Evolutionary conservation across 1,139 yeast genomes (phyloP).

Genomic region (Nakaseomyces uthaithaninus): DNA sequence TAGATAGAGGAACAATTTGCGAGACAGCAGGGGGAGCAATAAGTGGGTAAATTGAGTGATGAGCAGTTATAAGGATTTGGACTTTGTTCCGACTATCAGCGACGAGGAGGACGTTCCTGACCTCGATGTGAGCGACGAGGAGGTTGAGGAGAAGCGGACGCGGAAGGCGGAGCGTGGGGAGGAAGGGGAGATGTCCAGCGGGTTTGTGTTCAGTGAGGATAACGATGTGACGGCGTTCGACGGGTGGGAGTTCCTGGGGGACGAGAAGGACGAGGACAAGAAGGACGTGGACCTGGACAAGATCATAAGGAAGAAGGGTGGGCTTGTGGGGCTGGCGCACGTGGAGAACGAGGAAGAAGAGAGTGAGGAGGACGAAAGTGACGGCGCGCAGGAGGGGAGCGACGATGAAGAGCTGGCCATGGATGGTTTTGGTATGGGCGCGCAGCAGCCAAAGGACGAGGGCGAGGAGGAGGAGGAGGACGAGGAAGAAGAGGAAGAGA

Average conservation of each 20-base stretch:
- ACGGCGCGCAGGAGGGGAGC: conserved; percentile 29
- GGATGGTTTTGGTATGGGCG: conserved; percentile 73
- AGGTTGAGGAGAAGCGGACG: conserved; percentile 30
- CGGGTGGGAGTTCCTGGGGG: conserved; percentile 77
- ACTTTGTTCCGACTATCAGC: conserved; percentile 64
- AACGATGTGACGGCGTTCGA: conserved; percentile 45
- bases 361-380: conserved; percentile 31
- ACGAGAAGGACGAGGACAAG: conserved; percentile 34
- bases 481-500: conserved; percentile 25
- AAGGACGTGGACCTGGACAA: conserved; percentile 81
- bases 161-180: conserved; percentile 35
- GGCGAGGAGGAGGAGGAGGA: conserved; percentile 29
- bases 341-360: conserved; percentile 35
- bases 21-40: no score
- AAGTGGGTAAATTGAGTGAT: no score
- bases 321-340: conserved; percentile 50
- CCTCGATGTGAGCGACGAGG: conserved; percentile 46
- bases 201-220: conserved; percentile 60
- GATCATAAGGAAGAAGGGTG: conserved; percentile 76
- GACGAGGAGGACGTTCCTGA: conserved; percentile 60
- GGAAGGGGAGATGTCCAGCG: conserved; percentile 56
- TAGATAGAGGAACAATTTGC: no score
- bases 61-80: conserved; percentile 28
- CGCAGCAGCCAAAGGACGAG: conserved; percentile 26
- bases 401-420: conserved; percentile 52